Evolutionary conservation across 148 eudicot genomes (phyloP).

Genomic region (Cornus florida): DNA sequence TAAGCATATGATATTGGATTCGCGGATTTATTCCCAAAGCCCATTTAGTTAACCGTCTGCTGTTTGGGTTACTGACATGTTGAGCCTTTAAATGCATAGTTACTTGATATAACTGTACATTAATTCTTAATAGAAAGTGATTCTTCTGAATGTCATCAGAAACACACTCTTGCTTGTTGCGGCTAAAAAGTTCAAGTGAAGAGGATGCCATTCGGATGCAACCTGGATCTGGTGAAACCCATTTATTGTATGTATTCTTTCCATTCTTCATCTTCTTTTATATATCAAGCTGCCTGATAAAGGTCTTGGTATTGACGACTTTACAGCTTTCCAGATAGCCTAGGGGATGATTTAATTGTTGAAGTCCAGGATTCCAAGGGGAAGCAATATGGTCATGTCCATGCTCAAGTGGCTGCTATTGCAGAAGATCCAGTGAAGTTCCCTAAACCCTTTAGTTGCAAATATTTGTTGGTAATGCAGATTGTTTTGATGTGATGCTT

Average conservation of each 20-base stretch:
- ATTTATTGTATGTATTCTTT: conserved; percentile 66
- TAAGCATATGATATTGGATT: not conserved
- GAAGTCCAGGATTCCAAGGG: conserved; percentile 90
- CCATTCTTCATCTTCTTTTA: conserved; percentile 1
- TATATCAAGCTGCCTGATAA: conserved; percentile 4
- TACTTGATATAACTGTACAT: not conserved
- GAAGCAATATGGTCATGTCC: conserved; percentile 66
- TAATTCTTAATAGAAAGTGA: not conserved
- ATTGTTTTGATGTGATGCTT: not conserved
- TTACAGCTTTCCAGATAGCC: conserved; percentile 92
- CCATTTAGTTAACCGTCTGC: not conserved
- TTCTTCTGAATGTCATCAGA: conserved; percentile 35
- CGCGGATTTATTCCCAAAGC: not conserved
- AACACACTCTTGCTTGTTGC: conserved; percentile 63
- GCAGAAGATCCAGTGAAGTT: conserved; percentile 72
- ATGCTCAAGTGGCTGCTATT: conserved; percentile 82
- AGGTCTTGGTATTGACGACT: conserved; percentile 30
- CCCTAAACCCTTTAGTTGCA: conserved; percentile 6
- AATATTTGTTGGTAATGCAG: not conserved
- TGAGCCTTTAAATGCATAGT: not conserved
- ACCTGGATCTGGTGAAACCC: conserved; percentile 91
- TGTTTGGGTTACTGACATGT: not conserved
- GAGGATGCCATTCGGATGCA: conserved; percentile 81
- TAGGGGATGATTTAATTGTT: conserved; percentile 84
- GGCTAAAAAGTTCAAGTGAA: conserved; percentile 85